Evolutionary conservation across 2,329 filamentous ascomycete genomes (phyloP).

Genomic region (Aspergillus japonicus): DNA sequence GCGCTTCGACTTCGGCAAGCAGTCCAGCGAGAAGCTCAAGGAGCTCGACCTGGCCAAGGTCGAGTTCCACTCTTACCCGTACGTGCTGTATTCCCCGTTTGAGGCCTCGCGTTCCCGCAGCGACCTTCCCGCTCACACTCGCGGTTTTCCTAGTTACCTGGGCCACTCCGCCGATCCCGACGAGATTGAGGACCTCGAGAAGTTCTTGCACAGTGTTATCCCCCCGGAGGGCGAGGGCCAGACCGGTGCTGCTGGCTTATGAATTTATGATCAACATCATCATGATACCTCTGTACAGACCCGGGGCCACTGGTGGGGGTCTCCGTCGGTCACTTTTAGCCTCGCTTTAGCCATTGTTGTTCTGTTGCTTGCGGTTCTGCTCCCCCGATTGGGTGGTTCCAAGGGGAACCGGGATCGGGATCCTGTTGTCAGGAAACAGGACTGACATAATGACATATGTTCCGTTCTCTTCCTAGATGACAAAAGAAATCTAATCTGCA

Average conservation of each 20-base stretch:
- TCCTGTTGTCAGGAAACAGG: constrained; percentile 8
- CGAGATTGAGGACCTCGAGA: constrained; percentile 80
- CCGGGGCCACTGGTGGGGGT: neutral
- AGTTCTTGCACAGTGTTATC: constrained; percentile 56
- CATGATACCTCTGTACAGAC: neutral
- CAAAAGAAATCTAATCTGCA: neutral
- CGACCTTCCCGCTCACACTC: constrained; percentile 7
- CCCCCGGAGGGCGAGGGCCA: constrained; percentile 43
- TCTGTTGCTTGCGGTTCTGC: constrained; percentile 24
- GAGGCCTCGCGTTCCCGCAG: neutral
- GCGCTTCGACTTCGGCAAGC: constrained; percentile 64
- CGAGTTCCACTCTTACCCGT: constrained; percentile 74
- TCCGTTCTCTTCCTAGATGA: neutral
- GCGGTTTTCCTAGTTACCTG: constrained; percentile 55
- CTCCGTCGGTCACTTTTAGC: constrained; percentile 15
- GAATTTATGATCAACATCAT: constrained; percentile 26
- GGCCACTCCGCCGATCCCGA: constrained; percentile 72
- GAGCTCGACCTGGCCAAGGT: constrained; percentile 67
- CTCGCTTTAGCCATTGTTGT: constrained; percentile 27
- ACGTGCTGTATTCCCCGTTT: constrained; percentile 31
- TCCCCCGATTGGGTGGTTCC: constrained; percentile 17
- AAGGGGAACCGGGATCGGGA: constrained; percentile 3
- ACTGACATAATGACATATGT: neutral
- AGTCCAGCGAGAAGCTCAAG: constrained; percentile 66
- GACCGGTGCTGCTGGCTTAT: constrained; percentile 23